Conservation (phyloP, 768 basidiomycete species). For the Tremella yokohamensis region DNA sequence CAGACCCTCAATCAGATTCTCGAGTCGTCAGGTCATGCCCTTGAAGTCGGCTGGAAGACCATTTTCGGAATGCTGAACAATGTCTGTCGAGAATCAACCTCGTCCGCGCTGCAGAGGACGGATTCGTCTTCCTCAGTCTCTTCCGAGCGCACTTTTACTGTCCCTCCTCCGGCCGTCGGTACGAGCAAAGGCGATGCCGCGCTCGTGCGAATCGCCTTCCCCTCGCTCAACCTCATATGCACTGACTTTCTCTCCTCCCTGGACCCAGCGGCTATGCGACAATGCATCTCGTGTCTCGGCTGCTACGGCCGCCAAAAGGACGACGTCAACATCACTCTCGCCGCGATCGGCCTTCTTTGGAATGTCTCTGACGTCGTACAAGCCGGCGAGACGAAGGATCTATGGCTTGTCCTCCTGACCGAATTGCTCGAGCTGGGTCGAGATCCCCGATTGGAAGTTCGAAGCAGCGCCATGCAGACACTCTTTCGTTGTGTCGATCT, state of each 20-base stretch:
- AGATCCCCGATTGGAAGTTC: slow-evolving; percentile 79
- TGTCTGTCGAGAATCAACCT: slow-evolving; percentile 60
- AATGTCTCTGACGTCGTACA: slow-evolving; percentile 94
- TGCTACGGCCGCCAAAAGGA: slow-evolving; percentile 80
- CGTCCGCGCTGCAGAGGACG: slow-evolving; percentile 2
- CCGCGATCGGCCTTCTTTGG: slow-evolving; percentile 90
- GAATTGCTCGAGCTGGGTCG: slow-evolving; percentile 79
- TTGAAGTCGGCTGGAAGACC: slow-evolving; percentile 86
- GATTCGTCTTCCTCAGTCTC: slow-evolving; percentile 30
- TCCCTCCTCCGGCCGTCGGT: slow-evolving; percentile 60
- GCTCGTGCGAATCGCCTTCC: slow-evolving; percentile 88
- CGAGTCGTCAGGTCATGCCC: slow-evolving; percentile 83
- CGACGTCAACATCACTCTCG: slow-evolving; percentile 93
- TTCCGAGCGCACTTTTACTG: slow-evolving; percentile 21
- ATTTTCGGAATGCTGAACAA: slow-evolving; percentile 90
- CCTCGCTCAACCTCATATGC: slow-evolving; percentile 87
- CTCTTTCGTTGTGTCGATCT: slow-evolving; percentile 89
- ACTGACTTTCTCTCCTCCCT: slow-evolving; percentile 78
- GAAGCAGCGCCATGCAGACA: slow-evolving; percentile 91
- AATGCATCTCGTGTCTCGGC: slow-evolving; percentile 85
- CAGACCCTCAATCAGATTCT: slow-evolving; percentile 87
- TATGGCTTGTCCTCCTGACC: slow-evolving; percentile 90
- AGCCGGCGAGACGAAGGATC: slow-evolving; percentile 65
- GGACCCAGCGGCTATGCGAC: slow-evolving; percentile 71
- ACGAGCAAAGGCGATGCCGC: slow-evolving; percentile 62